A percentile compares a stretch with the other conserved stretches of the same genome.
phyloP scores from a whole-genome alignment of 305 asterid genomes.

The Fraxinus latifolia region DNA sequence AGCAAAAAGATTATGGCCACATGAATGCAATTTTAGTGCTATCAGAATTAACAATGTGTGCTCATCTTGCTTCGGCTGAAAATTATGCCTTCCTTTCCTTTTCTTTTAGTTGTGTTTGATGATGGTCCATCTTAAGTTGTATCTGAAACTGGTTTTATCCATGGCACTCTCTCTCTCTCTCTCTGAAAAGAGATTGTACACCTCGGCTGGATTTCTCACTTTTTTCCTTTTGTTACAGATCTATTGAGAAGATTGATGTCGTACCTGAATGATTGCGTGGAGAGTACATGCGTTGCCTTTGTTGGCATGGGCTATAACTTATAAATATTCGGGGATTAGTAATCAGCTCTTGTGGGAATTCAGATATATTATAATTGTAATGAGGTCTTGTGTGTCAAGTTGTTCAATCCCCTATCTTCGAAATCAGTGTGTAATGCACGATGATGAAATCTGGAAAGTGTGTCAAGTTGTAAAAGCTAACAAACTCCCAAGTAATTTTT shows the following conservation, averaged over 20 bases:
- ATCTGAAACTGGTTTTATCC: not conserved
- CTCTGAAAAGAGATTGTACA: not conserved
- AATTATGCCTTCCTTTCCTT: not conserved
- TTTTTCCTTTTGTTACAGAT: slow-evolving; percentile 13
- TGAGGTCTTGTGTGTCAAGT: not conserved
- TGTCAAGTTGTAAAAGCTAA: slow-evolving; percentile 12
- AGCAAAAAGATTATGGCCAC: not conserved
- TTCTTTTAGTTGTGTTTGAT: not conserved
- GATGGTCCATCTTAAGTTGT: not conserved
- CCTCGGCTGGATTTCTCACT: not conserved
- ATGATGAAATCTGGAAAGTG: not conserved
- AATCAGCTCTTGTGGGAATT: slow-evolving; percentile 11
- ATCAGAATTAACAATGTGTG: not conserved
- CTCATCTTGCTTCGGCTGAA: not conserved
- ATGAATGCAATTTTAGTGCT: not conserved
- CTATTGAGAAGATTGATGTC: slow-evolving; percentile 4
- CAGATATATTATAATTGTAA: not conserved
- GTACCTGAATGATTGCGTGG: not conserved
- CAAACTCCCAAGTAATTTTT: slow-evolving; percentile 2
- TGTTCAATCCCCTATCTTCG: not conserved
- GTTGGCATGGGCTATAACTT: slow-evolving; percentile 23
- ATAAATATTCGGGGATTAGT: slow-evolving; percentile 27
- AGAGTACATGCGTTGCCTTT: slow-evolving; percentile 23
- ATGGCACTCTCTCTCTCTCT: not conserved
- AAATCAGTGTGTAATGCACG: not conserved